These are phyloP conservation scores for Chaetomium sp. DNA, from an alignment of 2,329 filamentous ascomycete species.

Conservation along the genomic window DNA sequence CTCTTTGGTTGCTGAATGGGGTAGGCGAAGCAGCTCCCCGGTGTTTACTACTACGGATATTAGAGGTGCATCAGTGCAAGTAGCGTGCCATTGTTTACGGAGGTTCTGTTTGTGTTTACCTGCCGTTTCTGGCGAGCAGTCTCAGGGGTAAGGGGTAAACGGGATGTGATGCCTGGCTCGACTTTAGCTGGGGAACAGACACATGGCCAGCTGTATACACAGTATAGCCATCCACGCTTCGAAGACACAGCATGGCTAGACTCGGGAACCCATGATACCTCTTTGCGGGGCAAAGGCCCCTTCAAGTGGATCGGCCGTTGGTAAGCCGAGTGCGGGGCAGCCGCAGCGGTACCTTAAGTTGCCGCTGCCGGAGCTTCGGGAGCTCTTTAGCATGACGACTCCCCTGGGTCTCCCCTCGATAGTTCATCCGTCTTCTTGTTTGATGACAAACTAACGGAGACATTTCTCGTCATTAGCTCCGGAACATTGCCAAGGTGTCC, in stretches of 20 bases:
- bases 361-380: slow-evolving; percentile 13
- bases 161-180: too few species aligned
- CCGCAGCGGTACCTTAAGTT: background rate
- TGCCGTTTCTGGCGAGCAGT: background rate
- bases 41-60: slow-evolving; percentile 1
- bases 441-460: slow-evolving; percentile 7
- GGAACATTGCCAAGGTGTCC: background rate
- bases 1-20: slow-evolving; percentile 45
- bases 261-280: background rate
- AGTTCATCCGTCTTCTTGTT: background rate
- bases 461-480: background rate
- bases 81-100: slow-evolving; percentile 1
- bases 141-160: background rate
- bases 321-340: slow-evolving; percentile 16
- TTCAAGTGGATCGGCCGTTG: background rate
- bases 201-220: background rate
- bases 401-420: background rate
- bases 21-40: background rate
- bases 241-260: background rate
- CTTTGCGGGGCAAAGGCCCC: background rate
- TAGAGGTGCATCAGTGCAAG: slow-evolving; percentile 2
- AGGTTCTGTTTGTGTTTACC: background rate
- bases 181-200: background rate
- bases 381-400: background rate
- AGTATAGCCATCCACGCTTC: background rate